A percentile compares a stretch with the other conserved stretches of the same genome.
These are phyloP conservation scores for Hypoxylon cercidicola DNA, from an alignment of 495 filamentous ascomycete genomes.

Conservation along the genomic window DNA sequence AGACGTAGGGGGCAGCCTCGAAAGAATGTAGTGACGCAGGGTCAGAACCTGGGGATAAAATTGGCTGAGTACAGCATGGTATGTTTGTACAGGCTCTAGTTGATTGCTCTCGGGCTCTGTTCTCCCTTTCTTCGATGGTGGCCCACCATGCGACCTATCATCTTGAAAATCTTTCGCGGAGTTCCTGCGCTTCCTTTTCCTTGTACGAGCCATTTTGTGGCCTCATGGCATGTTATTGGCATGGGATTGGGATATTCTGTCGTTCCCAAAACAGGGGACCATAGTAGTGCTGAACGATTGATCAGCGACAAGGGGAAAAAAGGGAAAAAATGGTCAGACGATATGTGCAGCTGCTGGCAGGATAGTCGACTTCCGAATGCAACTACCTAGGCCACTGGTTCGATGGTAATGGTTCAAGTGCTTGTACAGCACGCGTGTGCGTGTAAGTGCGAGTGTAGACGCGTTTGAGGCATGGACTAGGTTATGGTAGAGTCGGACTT, in stretches of 20 bases:
- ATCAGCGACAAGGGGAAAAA: conserved; percentile 5
- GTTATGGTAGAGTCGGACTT: too few species aligned
- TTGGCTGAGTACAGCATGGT: conserved; percentile 75
- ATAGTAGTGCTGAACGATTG: background rate
- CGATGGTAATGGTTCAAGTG: conserved; percentile 1
- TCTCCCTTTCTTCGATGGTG: conserved; percentile 46
- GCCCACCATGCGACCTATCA: conserved; percentile 12
- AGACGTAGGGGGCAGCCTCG: conserved; percentile 56
- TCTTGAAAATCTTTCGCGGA: conserved; percentile 14
- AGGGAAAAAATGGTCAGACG: too few species aligned
- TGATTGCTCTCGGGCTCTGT: conserved; percentile 22
- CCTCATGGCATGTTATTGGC: conserved; percentile 13
- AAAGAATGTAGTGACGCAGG: conserved; percentile 77
- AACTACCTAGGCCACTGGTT: background rate
- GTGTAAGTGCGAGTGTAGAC: conserved; percentile 1
- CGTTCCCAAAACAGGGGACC: background rate
- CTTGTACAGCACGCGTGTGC: background rate
- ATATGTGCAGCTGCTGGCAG: too few species aligned
- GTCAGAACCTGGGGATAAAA: conserved; percentile 77
- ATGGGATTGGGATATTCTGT: background rate
- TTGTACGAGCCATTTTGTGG: conserved; percentile 40
- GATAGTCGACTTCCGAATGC: too few species aligned
- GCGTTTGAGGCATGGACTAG: background rate
- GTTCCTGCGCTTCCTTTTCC: conserved; percentile 44
- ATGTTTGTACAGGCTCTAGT: conserved; percentile 24